Base-by-base conservation (phyloP, 371 early-diverging fungal species). In the Fennellomyces sp. region DNA sequence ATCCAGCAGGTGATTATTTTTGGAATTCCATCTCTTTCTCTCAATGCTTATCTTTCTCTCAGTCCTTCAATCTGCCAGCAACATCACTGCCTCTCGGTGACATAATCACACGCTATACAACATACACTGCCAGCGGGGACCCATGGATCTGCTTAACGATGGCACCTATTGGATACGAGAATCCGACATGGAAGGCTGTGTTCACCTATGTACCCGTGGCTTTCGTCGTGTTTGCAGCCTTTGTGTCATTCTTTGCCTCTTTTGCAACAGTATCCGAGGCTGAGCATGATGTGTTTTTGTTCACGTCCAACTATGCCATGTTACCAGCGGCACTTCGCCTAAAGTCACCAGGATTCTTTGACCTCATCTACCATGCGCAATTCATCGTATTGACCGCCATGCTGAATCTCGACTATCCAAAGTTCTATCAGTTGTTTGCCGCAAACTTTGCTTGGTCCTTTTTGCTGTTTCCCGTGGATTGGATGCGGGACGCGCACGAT, bases 371-470 rank as follows among this genome's bases (percentile, higher is more conserved):
- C 51, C 81, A 85, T 51, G 70, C 78, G 1, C 85, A 85, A 53
- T 85, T 83, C 42, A 78, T 85, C 50, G 73, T 80, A 11, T 67
- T 69, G 33, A 69, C 73, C 1, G 82, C 82, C 1, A 78, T 72
- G 45, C 74, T 85, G 53, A 78, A 73, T 23, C 47, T 85, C 41
- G 65, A 71, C 49, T 85, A 85, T 53, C 85, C 85, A 5, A 58
- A 68, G 5, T 85, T 85, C 42, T 80, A 82, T 52, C 58, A 72
- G 0, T 65, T 83, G 5, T 83, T 85, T 58, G 72, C 80, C 0
- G 76, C 83, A 0, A 77, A 82, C 51, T 85, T 85, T 50, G 68
- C 81, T 13, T 85, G 85, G 85, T 78, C 82, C 25, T 83, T 76
- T 33, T 64, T 85, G n/a, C 17, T 79, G 10, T 67, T 71, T 35